phyloP scores from a whole-genome alignment of 2,329 filamentous ascomycete genomes.

The Kalaharituber pfeilii region DNA sequence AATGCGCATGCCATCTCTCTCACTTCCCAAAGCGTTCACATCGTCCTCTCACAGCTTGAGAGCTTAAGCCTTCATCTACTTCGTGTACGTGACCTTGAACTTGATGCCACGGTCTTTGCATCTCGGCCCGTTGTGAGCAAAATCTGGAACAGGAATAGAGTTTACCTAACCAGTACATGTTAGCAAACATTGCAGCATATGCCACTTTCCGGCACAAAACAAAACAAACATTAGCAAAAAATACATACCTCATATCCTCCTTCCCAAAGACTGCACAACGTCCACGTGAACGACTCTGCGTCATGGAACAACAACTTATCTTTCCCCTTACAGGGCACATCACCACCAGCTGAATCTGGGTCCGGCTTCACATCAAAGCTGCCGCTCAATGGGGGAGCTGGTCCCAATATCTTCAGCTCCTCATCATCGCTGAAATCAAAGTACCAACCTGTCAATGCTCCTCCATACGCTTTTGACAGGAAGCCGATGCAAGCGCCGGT shows the following conservation, averaged over 20 bases:
- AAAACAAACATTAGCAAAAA: neutral
- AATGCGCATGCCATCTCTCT: too few relatives aligned
- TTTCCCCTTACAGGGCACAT: neutral
- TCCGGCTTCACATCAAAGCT: neutral
- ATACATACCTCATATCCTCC: neutral
- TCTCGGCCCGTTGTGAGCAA: neutral
- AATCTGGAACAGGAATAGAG: neutral
- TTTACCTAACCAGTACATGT: neutral
- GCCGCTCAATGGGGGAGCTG: neutral
- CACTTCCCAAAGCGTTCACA: too few relatives aligned
- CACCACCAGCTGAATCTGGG: neutral
- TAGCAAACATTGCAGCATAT: neutral
- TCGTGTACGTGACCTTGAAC: neutral
- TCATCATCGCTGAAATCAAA: constrained; percentile 6
- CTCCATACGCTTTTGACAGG: constrained; percentile 7
- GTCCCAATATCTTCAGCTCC: neutral
- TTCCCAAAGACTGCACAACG: neutral
- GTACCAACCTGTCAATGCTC: constrained; percentile 3
- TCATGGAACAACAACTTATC: neutral
- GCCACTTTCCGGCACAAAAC: neutral
- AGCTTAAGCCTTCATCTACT: too few relatives aligned
- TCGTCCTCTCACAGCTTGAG: too few relatives aligned
- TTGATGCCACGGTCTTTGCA: neutral
- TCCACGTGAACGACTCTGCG: neutral
- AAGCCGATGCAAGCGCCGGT: constrained; percentile 9